These are phyloP conservation scores for Sphaerulina populicola DNA, from an alignment of 2,329 filamentous ascomycete species.

Conservation along the genomic window DNA sequence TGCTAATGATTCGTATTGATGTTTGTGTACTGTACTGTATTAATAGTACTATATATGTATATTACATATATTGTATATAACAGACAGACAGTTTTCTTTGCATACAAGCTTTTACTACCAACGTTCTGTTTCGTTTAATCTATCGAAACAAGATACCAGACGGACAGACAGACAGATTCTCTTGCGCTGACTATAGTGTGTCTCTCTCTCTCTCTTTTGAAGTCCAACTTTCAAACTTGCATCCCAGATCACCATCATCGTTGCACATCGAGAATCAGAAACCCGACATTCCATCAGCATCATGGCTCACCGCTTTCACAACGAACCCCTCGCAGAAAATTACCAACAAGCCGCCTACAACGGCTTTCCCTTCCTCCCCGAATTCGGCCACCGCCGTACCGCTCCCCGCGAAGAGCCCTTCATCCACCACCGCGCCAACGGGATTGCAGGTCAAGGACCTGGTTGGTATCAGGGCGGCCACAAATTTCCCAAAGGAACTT, in stretches of 20 bases:
- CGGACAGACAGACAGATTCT: too few species aligned
- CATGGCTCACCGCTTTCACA: slow-evolving; percentile 19
- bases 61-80: too few species aligned
- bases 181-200: too few species aligned
- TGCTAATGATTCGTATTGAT: too few species aligned
- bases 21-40: too few species aligned
- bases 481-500: slow-evolving; percentile 14
- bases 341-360: slow-evolving; percentile 21
- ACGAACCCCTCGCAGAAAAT: slow-evolving; percentile 16
- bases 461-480: slow-evolving; percentile 25
- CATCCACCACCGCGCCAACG: slow-evolving; percentile 18
- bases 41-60: too few species aligned
- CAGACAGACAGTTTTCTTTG: too few species aligned
- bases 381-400: slow-evolving; percentile 22
- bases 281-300: background rate
- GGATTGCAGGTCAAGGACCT: background rate
- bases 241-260: background rate
- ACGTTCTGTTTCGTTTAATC: too few species aligned
- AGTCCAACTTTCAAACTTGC: background rate
- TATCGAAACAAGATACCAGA: too few species aligned
- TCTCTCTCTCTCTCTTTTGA: too few species aligned
- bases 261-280: background rate
- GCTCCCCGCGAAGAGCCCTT: slow-evolving; percentile 26
- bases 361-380: slow-evolving; percentile 22
- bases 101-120: too few species aligned